Base-by-base conservation (phyloP, 306 rosid genomes). In the Cucurbita pepo region DNA sequence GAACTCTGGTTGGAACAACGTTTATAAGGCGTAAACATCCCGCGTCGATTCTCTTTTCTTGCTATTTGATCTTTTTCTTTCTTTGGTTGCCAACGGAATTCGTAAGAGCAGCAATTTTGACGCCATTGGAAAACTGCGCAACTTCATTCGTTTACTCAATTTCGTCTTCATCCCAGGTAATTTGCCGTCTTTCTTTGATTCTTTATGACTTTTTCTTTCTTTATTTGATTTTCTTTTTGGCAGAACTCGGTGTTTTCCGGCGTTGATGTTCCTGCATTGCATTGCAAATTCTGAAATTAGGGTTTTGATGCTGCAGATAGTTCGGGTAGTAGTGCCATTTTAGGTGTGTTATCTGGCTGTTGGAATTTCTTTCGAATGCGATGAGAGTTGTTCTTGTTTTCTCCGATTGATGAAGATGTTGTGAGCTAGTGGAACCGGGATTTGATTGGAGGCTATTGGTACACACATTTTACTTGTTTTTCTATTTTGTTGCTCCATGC, bases 181-280 rank as follows among this genome's bases (percentile, higher is more conserved):
- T 30, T 72, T 72, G 9, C 21, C 65, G 19, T 56, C 38, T 56
- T 19, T 21, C 38, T 16, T 56, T 55, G 38, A 72, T 56, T 72
- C 16, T 25, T 72, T 40, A 10, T 25, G 22, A 38, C 38, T 18
- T 56, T 72, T 56, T 25, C 13, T 43, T 72, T 21, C 3, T 72
- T 22, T 40, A 5, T 43, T 72, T 36, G 7, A 3, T 72, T 16
- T 19, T 52, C 54, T 11, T 38, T 10, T 18, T 53, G 51, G 63
- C 41, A 38, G 34, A 41, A 54, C 21, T 19, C 6, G 41, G 66
- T 37, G 63, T 56, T 72, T 72, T 55, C 44, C 18, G 62, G 8
- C 53, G 40, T 7, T 14, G 13, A 56, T 72, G 76, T 72, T 72
- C 41, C 66, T 54, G 65, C 76, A 72, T 72, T 72, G 66, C 37